phyloP scores from a whole-genome alignment of 2,329 filamentous ascomycete genomes.

The Fusarium lateritium region DNA sequence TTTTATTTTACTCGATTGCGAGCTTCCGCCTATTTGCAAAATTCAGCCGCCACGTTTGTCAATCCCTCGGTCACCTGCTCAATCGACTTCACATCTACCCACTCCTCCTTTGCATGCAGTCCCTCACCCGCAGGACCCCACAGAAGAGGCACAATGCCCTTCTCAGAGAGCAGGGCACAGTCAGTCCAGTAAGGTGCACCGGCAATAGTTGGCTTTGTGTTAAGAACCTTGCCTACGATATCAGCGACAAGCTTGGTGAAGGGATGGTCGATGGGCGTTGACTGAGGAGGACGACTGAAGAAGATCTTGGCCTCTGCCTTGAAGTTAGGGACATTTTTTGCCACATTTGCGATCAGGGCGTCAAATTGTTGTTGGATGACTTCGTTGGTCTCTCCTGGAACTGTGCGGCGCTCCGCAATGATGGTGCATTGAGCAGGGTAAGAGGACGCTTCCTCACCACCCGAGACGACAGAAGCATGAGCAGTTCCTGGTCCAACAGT shows the following conservation, averaged over 20 bases:
- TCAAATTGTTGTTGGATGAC: conserved; percentile 57
- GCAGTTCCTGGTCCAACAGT: conserved; percentile 58
- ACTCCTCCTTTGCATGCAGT: conserved; percentile 66
- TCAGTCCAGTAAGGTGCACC: conserved; percentile 65
- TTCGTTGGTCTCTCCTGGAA: conserved; percentile 60
- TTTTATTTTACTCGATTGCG: not conserved
- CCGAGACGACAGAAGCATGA: conserved; percentile 64
- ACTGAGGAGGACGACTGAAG: conserved; percentile 60
- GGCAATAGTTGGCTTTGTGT: conserved; percentile 44
- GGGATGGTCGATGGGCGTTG: conserved; percentile 58
- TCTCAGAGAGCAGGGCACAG: conserved; percentile 61
- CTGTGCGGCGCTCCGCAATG: conserved; percentile 64
- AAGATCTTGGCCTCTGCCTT: conserved; percentile 57
- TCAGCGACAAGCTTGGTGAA: conserved; percentile 55
- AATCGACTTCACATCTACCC: conserved; percentile 62
- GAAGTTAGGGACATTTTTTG: conserved; percentile 55
- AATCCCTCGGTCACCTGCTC: conserved; percentile 52
- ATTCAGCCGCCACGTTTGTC: conserved; percentile 46
- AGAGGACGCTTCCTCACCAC: conserved; percentile 66
- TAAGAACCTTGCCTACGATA: conserved; percentile 49
- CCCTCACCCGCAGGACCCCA: conserved; percentile 65
- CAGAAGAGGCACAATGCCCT: conserved; percentile 62
- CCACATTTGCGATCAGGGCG: conserved; percentile 54
- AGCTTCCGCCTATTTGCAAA: conserved; percentile 46
- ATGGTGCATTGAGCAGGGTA: conserved; percentile 66